These are phyloP conservation scores for Cyberlindnera nakhonratchasimensis DNA, from an alignment of 805 yeast genomes.

Conservation along the genomic window DNA sequence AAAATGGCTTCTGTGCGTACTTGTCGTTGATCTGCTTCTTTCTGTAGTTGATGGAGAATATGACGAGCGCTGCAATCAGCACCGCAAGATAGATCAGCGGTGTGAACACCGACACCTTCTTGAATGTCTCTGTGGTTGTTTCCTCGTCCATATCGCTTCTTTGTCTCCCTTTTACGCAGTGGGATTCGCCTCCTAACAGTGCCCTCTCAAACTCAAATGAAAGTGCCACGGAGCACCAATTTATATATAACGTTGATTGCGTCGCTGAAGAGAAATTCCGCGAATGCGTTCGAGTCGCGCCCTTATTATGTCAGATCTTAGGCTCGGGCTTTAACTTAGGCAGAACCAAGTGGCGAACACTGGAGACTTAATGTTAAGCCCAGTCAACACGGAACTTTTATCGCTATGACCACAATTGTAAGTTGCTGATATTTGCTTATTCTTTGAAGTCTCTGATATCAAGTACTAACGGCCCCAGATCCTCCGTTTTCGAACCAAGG, in stretches of 20 bases:
- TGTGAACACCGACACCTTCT: slow-evolving; percentile 53
- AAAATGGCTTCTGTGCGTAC: slow-evolving; percentile 65
- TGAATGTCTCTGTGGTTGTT: slow-evolving; percentile 5
- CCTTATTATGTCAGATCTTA: no score
- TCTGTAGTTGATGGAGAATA: slow-evolving; percentile 70
- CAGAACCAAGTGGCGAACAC: not conserved
- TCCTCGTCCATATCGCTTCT: slow-evolving; percentile 20
- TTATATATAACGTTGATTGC: no score
- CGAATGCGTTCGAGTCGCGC: not conserved
- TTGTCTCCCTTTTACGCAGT: not conserved
- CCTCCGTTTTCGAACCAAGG: slow-evolving; percentile 76
- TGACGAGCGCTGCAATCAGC: slow-evolving; percentile 58
- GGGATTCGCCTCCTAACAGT: not conserved
- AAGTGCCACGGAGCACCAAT: not conserved
- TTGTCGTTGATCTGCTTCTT: slow-evolving; percentile 48
- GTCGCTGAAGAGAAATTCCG: not conserved
- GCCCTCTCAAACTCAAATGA: not conserved
- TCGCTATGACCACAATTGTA: slow-evolving; percentile 12
- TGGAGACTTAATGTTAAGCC: no score
- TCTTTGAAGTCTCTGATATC: no score
- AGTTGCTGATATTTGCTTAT: slow-evolving; percentile 1
- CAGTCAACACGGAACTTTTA: not conserved
- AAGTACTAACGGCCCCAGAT: slow-evolving; percentile 40
- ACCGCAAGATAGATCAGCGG: slow-evolving; percentile 76
- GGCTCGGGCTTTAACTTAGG: no score